phyloP scores from a whole-genome alignment of 345 rosid genomes.

The Boechera stricta region DNA sequence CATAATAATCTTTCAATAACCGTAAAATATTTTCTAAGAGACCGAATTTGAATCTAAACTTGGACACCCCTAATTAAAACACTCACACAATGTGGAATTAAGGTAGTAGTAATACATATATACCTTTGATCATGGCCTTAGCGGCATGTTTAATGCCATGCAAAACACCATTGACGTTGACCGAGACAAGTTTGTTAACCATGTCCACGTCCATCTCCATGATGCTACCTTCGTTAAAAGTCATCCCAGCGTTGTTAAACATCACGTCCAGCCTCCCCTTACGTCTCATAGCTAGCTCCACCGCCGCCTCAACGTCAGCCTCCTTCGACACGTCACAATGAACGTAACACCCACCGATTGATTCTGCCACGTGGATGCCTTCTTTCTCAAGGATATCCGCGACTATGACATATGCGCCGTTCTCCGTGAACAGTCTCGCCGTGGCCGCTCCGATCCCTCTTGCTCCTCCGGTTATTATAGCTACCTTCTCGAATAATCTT shows the following conservation, averaged over 20 bases:
- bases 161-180: conserved; percentile 69
- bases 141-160: conserved; percentile 85
- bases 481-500: conserved; percentile 68
- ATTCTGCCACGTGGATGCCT: conserved; percentile 57
- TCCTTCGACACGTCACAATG: conserved; percentile 80
- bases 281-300: conserved; percentile 62
- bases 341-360: conserved; percentile 67
- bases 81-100: background rate
- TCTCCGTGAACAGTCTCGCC: conserved; percentile 64
- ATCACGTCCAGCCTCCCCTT: conserved; percentile 56
- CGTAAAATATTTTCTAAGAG: no score
- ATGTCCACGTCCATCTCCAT: conserved; percentile 56
- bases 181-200: conserved; percentile 51
- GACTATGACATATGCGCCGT: conserved; percentile 71
- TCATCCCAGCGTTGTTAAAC: conserved; percentile 59
- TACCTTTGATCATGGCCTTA: conserved; percentile 65
- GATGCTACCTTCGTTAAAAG: conserved; percentile 63
- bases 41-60: no score
- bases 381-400: conserved; percentile 73
- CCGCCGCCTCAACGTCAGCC: conserved; percentile 63
- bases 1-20: no score
- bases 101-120: background rate
- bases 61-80: background rate
- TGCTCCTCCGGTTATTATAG: conserved; percentile 82
- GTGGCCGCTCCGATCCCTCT: conserved; percentile 90